Base-by-base conservation (phyloP, 257 asterid genomes). In the Eustoma russellianum region DNA sequence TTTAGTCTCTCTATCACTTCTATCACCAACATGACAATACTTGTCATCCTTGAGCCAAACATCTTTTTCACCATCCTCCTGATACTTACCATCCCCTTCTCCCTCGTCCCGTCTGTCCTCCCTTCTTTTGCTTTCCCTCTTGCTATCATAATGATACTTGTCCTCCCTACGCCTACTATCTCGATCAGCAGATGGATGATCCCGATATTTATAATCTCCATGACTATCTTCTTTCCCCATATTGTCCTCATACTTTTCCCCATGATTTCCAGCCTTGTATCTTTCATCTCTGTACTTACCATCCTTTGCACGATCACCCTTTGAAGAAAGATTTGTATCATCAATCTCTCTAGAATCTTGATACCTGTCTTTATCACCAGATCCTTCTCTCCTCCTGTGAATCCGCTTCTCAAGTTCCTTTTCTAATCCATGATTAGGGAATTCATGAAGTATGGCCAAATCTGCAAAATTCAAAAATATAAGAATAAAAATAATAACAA, bases 281-380 rank as follows among this genome's bases (percentile, higher is more conserved):
- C 69, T 80, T 57, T 79, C 94, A 63, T 83, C 92, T 68, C 69
- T 78, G 66, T 70, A 58, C 69, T 73, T 86, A 58, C 70, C 73
- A 71, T 82, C 93, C 82, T 76, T 81, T 41, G 79, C 67, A 55
- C 74, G 94, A 34, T 87, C 98, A 59, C 72, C 69, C 72, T 74
- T 92, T 11, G 83, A 76, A 46, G 94, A 65, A 61, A 65, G 14
- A 50, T 79, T 73, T 48, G 65, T 83, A 62, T 76, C 91, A 45
- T 75, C 86, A 46, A 73, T 68, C 66, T 83, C 93, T 74, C 72
- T 80, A 54, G 61, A 83, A 53, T 79, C 87, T n/a, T 63, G 76
- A 64, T 75, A 71, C 62, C 72, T 80, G 30, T 77, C 94, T 61
- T 74, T 67, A 73, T 82, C 94, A 70, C 69, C 65, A 58, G 93